phyloP scores from a whole-genome alignment of 2,329 filamentous ascomycete genomes.

The Endocalyx cinctus region DNA sequence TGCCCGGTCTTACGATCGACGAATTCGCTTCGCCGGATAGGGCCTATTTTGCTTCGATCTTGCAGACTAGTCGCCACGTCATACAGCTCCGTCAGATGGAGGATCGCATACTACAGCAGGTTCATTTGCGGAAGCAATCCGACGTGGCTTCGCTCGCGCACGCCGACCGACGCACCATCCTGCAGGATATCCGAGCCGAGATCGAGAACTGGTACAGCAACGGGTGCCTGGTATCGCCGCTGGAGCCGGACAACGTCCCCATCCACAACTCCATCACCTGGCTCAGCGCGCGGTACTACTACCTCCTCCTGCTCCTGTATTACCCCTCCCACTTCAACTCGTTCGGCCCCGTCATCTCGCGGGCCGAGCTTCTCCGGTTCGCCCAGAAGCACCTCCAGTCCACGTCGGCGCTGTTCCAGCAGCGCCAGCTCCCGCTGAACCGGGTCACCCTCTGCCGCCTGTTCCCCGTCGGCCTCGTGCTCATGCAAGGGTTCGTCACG shows the following conservation, averaged over 20 bases:
- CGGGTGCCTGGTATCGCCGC: constrained; percentile 38
- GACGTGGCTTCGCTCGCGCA: constrained; percentile 26
- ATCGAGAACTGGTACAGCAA: constrained; percentile 44
- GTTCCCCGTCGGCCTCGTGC: constrained; percentile 31
- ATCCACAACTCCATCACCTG: constrained; percentile 42
- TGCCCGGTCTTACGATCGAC: constrained; percentile 40
- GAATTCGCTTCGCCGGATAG: constrained; percentile 38
- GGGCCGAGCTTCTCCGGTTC: constrained; percentile 31
- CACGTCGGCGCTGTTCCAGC: constrained; percentile 35
- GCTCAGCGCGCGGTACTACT: constrained; percentile 39
- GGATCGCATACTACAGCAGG: constrained; percentile 32
- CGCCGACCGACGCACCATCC: constrained; percentile 27
- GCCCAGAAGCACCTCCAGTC: constrained; percentile 38
- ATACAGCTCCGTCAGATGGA: constrained; percentile 40
- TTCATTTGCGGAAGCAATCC: constrained; percentile 28
- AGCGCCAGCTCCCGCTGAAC: constrained; percentile 39
- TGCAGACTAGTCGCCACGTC: constrained; percentile 41
- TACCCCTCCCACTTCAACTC: constrained; percentile 38
- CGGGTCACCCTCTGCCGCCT: constrained; percentile 36
- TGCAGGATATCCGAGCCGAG: constrained; percentile 32
- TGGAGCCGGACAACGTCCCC: constrained; percentile 38
- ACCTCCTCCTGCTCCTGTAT: constrained; percentile 39
- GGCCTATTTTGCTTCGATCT: constrained; percentile 31
- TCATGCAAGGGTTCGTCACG: constrained; percentile 27
- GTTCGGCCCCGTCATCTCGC: constrained; percentile 23